A percentile compares a stretch with the other conserved stretches of the same genome.
phyloP scores from a whole-genome alignment of 129 eudicot genomes.

The Chrysanthemum lavandulifolium region DNA sequence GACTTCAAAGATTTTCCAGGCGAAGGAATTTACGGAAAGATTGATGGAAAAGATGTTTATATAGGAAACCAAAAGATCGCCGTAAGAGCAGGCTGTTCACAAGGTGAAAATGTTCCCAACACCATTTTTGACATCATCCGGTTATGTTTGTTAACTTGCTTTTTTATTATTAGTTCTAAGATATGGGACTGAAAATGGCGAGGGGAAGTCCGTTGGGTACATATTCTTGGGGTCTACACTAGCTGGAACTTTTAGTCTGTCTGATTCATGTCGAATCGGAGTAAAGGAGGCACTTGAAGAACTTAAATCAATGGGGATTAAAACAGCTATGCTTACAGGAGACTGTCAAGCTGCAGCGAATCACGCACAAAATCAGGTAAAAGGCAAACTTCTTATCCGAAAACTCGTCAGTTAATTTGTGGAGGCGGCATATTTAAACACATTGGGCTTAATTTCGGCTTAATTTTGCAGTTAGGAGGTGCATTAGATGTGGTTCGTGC shows the following conservation, averaged over 20 bases:
- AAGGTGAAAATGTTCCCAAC: constrained; percentile 42
- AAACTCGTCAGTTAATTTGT: background rate
- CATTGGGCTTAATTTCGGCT: background rate
- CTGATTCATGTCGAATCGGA: constrained; percentile 87
- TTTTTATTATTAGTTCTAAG: constrained; percentile 44
- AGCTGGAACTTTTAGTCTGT: constrained; percentile 66
- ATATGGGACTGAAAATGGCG: constrained; percentile 37
- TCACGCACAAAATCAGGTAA: constrained; percentile 77
- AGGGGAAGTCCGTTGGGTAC: constrained; percentile 69
- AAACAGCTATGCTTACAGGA: constrained; percentile 85
- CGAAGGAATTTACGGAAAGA: constrained; percentile 81
- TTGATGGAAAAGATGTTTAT: constrained; percentile 66
- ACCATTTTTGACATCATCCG: background rate
- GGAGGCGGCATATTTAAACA: no score
- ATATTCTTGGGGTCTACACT: constrained; percentile 54
- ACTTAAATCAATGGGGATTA: constrained; percentile 76
- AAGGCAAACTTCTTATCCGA: background rate
- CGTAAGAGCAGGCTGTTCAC: constrained; percentile 60
- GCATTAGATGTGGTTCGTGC: constrained; percentile 61
- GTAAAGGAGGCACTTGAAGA: constrained; percentile 67
- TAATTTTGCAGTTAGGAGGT: constrained; percentile 59
- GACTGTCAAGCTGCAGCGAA: constrained; percentile 79
- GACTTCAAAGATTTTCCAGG: constrained; percentile 80
- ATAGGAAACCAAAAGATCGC: constrained; percentile 70
- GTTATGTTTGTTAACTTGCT: constrained; percentile 15